Percentiles rank a stretch among this genome's conserved stretches.
phyloP scores from a whole-genome alignment of 208 protist genomes.

The Herpetomonas tarakana region DNA sequence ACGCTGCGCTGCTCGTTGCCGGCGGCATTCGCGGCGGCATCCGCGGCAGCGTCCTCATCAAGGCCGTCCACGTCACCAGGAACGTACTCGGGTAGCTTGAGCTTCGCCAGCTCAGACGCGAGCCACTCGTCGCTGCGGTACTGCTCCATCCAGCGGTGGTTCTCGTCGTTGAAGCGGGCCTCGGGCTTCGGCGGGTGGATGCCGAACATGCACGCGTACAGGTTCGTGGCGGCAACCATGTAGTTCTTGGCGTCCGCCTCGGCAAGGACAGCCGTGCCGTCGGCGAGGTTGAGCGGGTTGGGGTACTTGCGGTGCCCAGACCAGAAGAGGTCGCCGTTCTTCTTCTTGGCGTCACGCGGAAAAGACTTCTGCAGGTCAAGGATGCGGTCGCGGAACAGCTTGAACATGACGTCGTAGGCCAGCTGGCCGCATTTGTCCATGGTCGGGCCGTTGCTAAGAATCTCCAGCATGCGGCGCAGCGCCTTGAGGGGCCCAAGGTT shows the following conservation, averaged over 20 bases:
- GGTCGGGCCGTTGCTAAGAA: conserved; percentile 46
- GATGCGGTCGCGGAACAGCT: conserved; percentile 96
- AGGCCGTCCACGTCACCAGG: conserved; percentile 57
- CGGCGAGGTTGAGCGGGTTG: conserved; percentile 41
- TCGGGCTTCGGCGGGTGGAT: conserved; percentile 80
- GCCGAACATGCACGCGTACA: conserved; percentile 86
- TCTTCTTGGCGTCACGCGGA: conserved; percentile 94
- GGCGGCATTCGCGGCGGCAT: conserved; percentile 17
- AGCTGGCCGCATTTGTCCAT: conserved; percentile 95
- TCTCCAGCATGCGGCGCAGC: conserved; percentile 49
- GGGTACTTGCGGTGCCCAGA: conserved; percentile 88
- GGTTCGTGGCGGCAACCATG: conserved; percentile 67
- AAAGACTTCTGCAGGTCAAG: conserved; percentile 97
- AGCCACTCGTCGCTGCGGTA: conserved; percentile 74
- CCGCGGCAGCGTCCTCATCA: conserved; percentile 69
- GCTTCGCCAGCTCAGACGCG: conserved; percentile 21
- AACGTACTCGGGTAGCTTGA: conserved; percentile 40
- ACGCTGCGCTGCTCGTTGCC: conserved; percentile 10
- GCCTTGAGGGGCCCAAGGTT: conserved; percentile 51
- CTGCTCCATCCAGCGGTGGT: conserved; percentile 81
- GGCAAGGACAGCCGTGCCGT: conserved; percentile 6
- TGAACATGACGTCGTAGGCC: conserved; percentile 94
- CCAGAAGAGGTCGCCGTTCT: conserved; percentile 92
- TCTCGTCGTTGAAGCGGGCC: conserved; percentile 77
- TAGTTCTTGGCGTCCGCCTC: conserved; percentile 60